Conservation (phyloP, 2,329 filamentous ascomycete species). For the Sclerotiophoma versabilis region DNA sequence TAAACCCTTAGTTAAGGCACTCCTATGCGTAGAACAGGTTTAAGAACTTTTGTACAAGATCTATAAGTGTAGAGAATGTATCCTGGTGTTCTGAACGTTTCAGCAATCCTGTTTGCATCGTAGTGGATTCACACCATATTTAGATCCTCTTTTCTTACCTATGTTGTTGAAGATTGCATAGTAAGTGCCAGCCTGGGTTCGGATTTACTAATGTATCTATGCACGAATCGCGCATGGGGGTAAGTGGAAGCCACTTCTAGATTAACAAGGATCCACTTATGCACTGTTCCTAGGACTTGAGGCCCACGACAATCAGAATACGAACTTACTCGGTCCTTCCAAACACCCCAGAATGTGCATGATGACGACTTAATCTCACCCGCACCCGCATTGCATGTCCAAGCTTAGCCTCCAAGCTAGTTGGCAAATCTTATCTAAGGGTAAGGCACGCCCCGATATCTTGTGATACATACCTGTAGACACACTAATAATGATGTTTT, state of each 20-base stretch:
- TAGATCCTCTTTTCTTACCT: too few species aligned
- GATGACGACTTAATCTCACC: neutral
- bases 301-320: neutral
- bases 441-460: neutral
- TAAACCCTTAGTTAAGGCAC: too few species aligned
- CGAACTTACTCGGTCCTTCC: neutral
- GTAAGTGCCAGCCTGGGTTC: too few species aligned
- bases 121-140: too few species aligned
- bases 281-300: neutral
- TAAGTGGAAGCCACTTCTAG: neutral
- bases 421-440: neutral
- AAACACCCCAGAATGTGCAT: neutral
- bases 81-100: too few species aligned
- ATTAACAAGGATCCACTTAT: neutral
- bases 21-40: too few species aligned
- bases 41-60: too few species aligned
- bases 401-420: neutral
- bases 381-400: neutral
- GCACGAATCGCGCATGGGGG: too few species aligned
- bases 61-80: too few species aligned
- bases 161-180: too few species aligned
- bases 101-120: too few species aligned
- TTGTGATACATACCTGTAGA: neutral
- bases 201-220: too few species aligned
- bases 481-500: constrained; percentile 8